Evolutionary conservation across 2,329 filamentous ascomycete genomes (phyloP).

Genomic region (Pyrenochaeta sp.): DNA sequence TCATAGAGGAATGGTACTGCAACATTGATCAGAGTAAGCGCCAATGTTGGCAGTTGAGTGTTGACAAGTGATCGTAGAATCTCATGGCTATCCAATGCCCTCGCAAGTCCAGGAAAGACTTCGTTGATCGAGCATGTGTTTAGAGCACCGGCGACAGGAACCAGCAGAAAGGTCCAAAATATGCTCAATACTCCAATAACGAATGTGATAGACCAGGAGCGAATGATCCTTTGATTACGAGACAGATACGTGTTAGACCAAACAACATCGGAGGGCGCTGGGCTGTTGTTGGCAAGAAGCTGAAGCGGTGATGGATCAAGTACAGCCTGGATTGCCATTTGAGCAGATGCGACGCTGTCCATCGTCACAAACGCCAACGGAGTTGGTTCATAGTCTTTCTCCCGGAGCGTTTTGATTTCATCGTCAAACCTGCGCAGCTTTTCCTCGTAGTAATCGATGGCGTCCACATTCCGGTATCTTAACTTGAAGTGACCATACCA

Average conservation of each 20-base stretch:
- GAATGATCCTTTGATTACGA: constrained; percentile 74
- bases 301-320: constrained; percentile 89
- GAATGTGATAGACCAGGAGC: constrained; percentile 83
- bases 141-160: constrained; percentile 79
- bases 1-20: constrained; percentile 94
- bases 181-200: constrained; percentile 85
- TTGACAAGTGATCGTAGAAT: constrained; percentile 80
- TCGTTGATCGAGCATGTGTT: constrained; percentile 82
- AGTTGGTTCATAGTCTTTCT: constrained; percentile 78
- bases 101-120: constrained; percentile 74
- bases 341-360: constrained; percentile 89
- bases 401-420: constrained; percentile 73
- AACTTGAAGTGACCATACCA: constrained; percentile 81
- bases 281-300: constrained; percentile 84
- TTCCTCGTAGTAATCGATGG: constrained; percentile 94
- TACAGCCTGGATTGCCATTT: constrained; percentile 96
- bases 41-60: constrained; percentile 85
- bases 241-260: constrained; percentile 93
- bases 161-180: constrained; percentile 86
- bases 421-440: constrained; percentile 81
- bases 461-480: constrained; percentile 78
- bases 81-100: constrained; percentile 72
- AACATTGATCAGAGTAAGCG: constrained; percentile 87
- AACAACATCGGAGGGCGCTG: constrained; percentile 89
- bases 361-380: constrained; percentile 96